These are phyloP conservation scores for Amborella trichopoda DNA, from an alignment of 164 flowering plant species.

Conservation along the genomic window DNA sequence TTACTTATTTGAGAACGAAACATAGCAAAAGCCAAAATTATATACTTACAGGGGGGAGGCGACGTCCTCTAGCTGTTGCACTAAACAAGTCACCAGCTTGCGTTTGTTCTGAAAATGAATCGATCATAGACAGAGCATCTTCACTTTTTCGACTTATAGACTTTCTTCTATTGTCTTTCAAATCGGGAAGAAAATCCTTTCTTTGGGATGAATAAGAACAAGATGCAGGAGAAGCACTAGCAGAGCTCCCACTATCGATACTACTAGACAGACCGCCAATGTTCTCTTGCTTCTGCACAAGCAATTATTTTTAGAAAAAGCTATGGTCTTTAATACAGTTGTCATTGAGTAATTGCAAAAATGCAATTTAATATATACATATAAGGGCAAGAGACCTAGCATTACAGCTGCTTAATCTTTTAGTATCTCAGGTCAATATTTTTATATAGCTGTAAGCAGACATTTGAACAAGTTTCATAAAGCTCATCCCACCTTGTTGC, in stretches of 20 bases:
- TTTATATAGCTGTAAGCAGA: too few species aligned
- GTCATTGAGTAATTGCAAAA: too few species aligned
- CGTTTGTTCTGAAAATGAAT: slow-evolving; percentile 47
- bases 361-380: too few species aligned
- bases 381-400: too few species aligned
- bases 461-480: too few species aligned
- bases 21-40: not conserved
- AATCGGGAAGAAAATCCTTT: slow-evolving; percentile 23
- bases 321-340: too few species aligned
- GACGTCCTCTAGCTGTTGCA: slow-evolving; percentile 32
- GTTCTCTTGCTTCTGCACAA: slow-evolving; percentile 56
- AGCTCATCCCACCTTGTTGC: too few species aligned
- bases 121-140: slow-evolving; percentile 22
- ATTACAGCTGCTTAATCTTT: too few species aligned
- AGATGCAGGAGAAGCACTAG: slow-evolving; percentile 68
- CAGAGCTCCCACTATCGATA: slow-evolving; percentile 43
- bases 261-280: slow-evolving; percentile 24
- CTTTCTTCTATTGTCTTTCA: slow-evolving; percentile 43
- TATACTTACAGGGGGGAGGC: slow-evolving; percentile 42
- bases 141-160: slow-evolving; percentile 42
- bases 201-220: slow-evolving; percentile 32
- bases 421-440: too few species aligned
- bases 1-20: slow-evolving; percentile 1
- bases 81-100: slow-evolving; percentile 72
- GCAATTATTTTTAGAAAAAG: slow-evolving; percentile 1